A percentile compares a stretch with the other conserved stretches of the same genome.
Conservation (phyloP, 2,329 filamentous ascomycete genomes). For the Hypoxylon sp. region DNA sequence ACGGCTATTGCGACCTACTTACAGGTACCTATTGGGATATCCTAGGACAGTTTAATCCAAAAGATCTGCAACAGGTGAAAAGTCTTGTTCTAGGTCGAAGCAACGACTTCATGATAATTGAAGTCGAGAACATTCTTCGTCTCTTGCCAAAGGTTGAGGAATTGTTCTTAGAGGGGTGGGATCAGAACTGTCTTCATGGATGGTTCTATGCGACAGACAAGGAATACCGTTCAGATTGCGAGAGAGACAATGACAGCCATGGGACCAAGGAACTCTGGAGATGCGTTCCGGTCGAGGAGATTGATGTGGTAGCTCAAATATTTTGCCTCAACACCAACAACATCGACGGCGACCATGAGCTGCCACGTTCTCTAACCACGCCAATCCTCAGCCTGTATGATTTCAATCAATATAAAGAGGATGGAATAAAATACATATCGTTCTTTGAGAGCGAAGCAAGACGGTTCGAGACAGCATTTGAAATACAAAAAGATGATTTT, state of each 20-base stretch:
- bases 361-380: neutral
- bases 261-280: constrained; percentile 14
- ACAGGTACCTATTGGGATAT: neutral
- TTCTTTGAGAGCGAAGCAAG: neutral
- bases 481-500: neutral
- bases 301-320: constrained; percentile 6
- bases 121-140: neutral
- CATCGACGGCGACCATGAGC: neutral
- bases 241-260: neutral
- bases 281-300: constrained; percentile 15
- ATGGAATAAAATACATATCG: neutral
- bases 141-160: constrained; percentile 14
- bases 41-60: constrained; percentile 15
- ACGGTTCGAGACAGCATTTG: neutral
- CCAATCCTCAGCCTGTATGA: neutral
- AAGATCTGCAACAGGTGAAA: constrained; percentile 17
- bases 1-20: neutral
- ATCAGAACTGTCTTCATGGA: neutral
- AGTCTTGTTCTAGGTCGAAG: constrained; percentile 1
- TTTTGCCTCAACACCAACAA: neutral
- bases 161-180: constrained; percentile 17
- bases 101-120: neutral
- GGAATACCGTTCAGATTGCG: neutral
- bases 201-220: neutral
- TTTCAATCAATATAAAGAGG: neutral